These are phyloP conservation scores for Suhomyces sp. DNA, from an alignment of 805 yeast species.

Conservation along the genomic window DNA sequence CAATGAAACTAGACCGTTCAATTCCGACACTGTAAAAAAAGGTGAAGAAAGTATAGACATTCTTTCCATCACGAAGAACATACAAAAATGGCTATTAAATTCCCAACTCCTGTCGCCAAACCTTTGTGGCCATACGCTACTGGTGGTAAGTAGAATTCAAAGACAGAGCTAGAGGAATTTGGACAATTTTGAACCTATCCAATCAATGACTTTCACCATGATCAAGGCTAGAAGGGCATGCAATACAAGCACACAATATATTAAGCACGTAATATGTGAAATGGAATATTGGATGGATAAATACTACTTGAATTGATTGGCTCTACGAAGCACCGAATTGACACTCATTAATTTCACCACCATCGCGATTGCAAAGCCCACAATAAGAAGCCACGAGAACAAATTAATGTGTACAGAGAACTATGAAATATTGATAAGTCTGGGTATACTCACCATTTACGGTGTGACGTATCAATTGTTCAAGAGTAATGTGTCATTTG, in stretches of 20 bases:
- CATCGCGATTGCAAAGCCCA: background rate
- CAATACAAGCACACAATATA: background rate
- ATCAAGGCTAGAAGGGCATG: background rate
- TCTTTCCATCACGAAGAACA: background rate
- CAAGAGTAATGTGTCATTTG: background rate
- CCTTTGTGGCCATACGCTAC: slow-evolving; percentile 86
- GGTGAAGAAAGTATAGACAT: background rate
- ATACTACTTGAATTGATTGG: background rate
- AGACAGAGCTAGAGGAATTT: background rate
- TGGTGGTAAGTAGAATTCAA: slow-evolving; percentile 57
- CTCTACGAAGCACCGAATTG: background rate
- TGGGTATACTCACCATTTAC: background rate
- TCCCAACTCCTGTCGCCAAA: slow-evolving; percentile 56
- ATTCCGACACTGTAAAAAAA: slow-evolving; percentile 4
- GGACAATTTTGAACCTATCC: background rate
- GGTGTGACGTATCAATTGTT: background rate
- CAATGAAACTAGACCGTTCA: slow-evolving; percentile 1
- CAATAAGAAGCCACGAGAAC: background rate
- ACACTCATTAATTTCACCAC: background rate
- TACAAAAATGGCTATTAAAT: slow-evolving; percentile 34
- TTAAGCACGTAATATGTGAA: background rate
- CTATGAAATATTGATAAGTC: background rate
- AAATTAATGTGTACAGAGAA: background rate
- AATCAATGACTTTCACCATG: background rate
- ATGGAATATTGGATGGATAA: background rate